Base-by-base conservation (phyloP, 2,329 filamentous ascomycete species). In the Arthrinium phaeospermum region DNA sequence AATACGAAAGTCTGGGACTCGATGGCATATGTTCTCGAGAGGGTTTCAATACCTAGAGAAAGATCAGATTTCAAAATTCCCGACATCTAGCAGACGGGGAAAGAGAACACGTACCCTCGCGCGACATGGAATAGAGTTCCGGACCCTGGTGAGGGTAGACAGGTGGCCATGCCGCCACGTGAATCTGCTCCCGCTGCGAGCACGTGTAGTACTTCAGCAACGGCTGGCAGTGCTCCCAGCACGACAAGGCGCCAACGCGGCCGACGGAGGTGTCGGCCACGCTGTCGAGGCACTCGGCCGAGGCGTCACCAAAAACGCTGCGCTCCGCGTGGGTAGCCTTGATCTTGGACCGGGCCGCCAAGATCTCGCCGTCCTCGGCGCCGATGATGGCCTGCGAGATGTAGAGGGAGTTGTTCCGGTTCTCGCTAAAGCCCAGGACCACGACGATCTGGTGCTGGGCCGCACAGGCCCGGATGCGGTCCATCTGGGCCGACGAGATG, bases 1-100 rank as follows among this genome's bases (percentile, higher is more conserved):
- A 91, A 82, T 0, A 91, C 89, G 73, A 87, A 91, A 0, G 86
- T 79, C 12, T 83, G 82, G 1, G 86, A 85, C 76, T 91, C 90
- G 12, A 91, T 85, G 0, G 89, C 89, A 74, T 90, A 90, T 0
- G 85, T 83, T 73, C 86, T 86, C 0, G 87, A 86, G 1, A 89
- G 80, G 64, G 76, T 83, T 44, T 82, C 83, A 71, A 82, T 84
- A 4, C 83, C 82, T 73, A 19, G 4, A 47, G 44, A 22, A 19
- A 1, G 7, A 41, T 24, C n/a, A 51, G 49, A 10, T 4, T 13
- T 14, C 37, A 41, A 1, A 41, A 2, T 14, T 27, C n/a, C 46
- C 8, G 37, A 41, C 10, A 10, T 41, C 37, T 7, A 4, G 24
- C 4, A 34, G 30, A 27, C 5, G 7, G 4, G 27, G 5, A 3